Evolutionary conservation across 768 basidiomycete species (phyloP), one percentile per base, ranked within the genome.

Genomic region (Multifurca ochricompacta): DNA sequence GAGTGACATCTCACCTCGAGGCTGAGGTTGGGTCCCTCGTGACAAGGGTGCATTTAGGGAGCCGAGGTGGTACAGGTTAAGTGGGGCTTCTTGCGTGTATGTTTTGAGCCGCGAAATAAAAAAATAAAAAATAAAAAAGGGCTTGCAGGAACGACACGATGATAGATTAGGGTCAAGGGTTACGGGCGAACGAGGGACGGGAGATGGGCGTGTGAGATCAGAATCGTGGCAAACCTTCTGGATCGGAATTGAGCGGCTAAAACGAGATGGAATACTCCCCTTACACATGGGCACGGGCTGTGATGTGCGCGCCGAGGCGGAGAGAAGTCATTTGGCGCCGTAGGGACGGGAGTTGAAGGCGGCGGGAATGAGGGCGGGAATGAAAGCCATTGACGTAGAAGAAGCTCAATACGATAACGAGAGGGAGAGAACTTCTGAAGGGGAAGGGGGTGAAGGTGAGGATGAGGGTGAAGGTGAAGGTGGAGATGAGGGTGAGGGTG

Each of bases 131-230:
- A n/a, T n/a, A n/a, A n/a, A 42, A 23, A 37, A 39, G 35, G 28
- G 48, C 32, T 35, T 23, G 35, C 54, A 51, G 54, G 54, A 49
- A 56, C 54, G 23, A 39, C 32, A 36, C n/a, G 36, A 23, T 16
- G 51, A 44, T 37, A 9, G 16, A 23, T 23, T 50, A 51, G 54
- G 54, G 54, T 56, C 54, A 34, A 56, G 54, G 54, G 54, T 51
- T 51, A 31, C 25, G 37, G 21, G 30, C 13, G 45, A 31, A 51
- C 50, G 34, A 37, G 14, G 28, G 23, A 27, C 28, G 35, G 48
- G 54, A 56, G 37, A 51, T 56, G 50, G 45, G 51, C 56, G 56
- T 57, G 56, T 57, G 56, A 52, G 56, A 57, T 57, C 56, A 57
- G 56, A 57, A 57, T 57, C 50, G 56, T 57, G 54, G 54, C 54